Evolutionary conservation across 1,284 basidiomycete genomes (phyloP), one percentile per base, ranked within the genome.

Genomic region (Trichosporon sp.): DNA sequence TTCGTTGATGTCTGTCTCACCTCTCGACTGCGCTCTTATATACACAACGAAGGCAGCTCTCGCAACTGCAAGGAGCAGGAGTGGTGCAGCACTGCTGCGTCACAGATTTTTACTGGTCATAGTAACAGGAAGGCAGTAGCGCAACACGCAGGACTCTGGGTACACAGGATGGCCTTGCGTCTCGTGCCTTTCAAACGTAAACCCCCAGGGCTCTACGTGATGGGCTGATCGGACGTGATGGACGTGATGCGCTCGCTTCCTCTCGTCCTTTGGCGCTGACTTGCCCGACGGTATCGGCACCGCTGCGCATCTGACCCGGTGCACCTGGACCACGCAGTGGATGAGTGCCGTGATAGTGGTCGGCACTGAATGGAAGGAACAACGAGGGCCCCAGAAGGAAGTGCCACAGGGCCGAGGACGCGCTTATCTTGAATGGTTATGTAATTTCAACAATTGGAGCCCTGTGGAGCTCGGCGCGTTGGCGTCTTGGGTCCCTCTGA

Each of bases 371-470:
- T 51, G 47, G 47, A 23, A 51, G 47, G 47, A 51, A 51, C 47
- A 51, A 51, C 56, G 56, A 60, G 56, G 56, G 56, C 56, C 56
- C 56, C 56, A 60, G 56, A 60, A 60, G 27, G 56, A n/a, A 60
- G 31, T 60, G 56, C 56, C 56, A 60, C 56, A 60, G 56, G 56
- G 27, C 29, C 8, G 5, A 31, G 11, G 56, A 18, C 56, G 56
- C 56, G 56, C 56, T 60, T 60, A 60, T 60, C 56, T 60, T 60
- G 47, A 51, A 51, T 51, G 18, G 53, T 58, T 58, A 18, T 8
- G 25, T 29, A 58, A 58, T 58, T 58, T 21, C 15, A 27, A 31
- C 15, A 6, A 29, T 32, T 32, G 29, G 56, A 60, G 56, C 27
- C 56, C 27, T 60, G 56, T 60, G 56, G 56, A 60, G 56, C 56